These are phyloP conservation scores for Irineochytrium annulatum DNA, from an alignment of 192 early-diverging fungal species.

Conservation along the genomic window DNA sequence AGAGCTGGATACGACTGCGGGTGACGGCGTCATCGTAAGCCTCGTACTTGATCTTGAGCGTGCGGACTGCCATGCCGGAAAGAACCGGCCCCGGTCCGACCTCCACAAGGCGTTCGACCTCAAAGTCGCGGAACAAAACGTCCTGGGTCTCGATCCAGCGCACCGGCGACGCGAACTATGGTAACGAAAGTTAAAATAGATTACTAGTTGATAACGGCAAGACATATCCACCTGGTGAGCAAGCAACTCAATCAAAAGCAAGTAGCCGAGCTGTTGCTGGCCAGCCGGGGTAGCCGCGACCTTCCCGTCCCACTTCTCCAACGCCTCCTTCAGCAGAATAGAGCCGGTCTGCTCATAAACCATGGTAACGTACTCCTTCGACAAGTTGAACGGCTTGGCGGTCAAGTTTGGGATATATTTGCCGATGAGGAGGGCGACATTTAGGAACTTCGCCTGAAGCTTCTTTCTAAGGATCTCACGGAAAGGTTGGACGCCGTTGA, in stretches of 20 bases:
- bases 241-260: constrained; percentile 80
- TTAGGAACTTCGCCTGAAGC: constrained; percentile 76
- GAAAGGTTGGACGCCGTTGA: constrained; percentile 90
- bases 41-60: constrained; percentile 95
- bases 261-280: constrained; percentile 83
- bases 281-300: constrained; percentile 65
- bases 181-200: too few relatives aligned
- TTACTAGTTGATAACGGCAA: too few relatives aligned
- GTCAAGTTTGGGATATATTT: constrained; percentile 96
- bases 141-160: constrained; percentile 96
- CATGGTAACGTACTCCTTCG: constrained; percentile 68
- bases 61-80: constrained; percentile 89
- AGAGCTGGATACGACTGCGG: constrained; percentile 82
- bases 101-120: constrained; percentile 85
- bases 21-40: constrained; percentile 92
- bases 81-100: constrained; percentile 86
- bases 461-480: constrained; percentile 80
- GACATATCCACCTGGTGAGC: too few relatives aligned
- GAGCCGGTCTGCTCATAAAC: constrained; percentile 72
- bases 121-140: constrained; percentile 70
- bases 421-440: constrained; percentile 73
- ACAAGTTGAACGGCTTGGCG: constrained; percentile 78
- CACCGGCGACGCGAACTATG: constrained; percentile 87
- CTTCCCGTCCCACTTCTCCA: constrained; percentile 75
- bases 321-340: constrained; percentile 67